Conservation (phyloP, 1,284 basidiomycete species). For the Earliella scabrosa region DNA sequence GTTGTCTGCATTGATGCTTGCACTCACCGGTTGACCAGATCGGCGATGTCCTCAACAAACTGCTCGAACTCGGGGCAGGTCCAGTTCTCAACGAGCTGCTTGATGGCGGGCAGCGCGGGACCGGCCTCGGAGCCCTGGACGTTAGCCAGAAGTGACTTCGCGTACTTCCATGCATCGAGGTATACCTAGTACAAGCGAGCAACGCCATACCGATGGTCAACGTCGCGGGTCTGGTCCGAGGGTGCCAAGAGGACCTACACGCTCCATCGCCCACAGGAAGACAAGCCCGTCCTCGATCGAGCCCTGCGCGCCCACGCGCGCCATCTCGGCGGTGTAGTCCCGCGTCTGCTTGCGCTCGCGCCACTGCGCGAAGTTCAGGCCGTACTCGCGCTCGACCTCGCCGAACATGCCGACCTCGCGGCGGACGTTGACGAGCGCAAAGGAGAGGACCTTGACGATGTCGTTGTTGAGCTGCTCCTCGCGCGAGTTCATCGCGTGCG, state of each 20-base stretch:
- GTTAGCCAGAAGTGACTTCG: slow-evolving; percentile 36
- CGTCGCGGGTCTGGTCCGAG: neutral
- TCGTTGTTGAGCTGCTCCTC: slow-evolving; percentile 44
- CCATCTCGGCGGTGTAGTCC: slow-evolving; percentile 76
- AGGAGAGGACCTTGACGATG: slow-evolving; percentile 54
- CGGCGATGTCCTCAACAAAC: slow-evolving; percentile 61
- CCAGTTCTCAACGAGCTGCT: slow-evolving; percentile 67
- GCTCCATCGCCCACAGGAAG: slow-evolving; percentile 81
- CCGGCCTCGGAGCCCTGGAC: slow-evolving; percentile 19
- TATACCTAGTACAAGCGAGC: too few relatives aligned
- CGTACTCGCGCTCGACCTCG: slow-evolving; percentile 48
- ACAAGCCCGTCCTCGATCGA: slow-evolving; percentile 67
- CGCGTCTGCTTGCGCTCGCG: slow-evolving; percentile 61
- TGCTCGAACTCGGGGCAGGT: slow-evolving; percentile 61
- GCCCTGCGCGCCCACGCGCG: slow-evolving; percentile 48
- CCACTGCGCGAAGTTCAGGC: slow-evolving; percentile 53
- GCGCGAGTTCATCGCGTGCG: slow-evolving; percentile 37
- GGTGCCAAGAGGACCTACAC: slow-evolving; percentile 45
- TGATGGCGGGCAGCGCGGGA: slow-evolving; percentile 42
- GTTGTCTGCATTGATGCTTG: too few relatives aligned
- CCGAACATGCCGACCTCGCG: slow-evolving; percentile 69
- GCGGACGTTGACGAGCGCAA: slow-evolving; percentile 58
- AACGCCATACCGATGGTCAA: neutral
- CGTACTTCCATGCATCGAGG: slow-evolving; percentile 68
- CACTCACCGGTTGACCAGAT: slow-evolving; percentile 52